Conservation (phyloP, 140 eudicot genomes). For the Senecio squalidus region DNA sequence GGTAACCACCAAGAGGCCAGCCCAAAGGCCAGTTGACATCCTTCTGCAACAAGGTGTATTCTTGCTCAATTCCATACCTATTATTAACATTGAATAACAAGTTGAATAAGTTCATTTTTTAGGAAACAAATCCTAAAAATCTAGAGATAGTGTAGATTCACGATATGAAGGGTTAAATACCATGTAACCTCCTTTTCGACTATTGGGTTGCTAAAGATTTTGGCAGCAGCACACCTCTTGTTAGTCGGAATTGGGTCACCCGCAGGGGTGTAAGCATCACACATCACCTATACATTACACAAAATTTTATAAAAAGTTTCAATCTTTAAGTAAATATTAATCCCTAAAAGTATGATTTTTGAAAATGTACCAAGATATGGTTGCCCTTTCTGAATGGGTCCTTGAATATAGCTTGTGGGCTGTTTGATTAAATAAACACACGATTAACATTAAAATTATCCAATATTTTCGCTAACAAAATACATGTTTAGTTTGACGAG, state of each 20-base stretch:
- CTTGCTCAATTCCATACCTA: conserved; percentile 59
- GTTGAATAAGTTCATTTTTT: too few relatives aligned
- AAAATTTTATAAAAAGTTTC: not conserved
- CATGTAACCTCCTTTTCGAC: conserved; percentile 75
- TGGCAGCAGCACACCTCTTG: conserved; percentile 67
- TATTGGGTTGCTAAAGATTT: conserved; percentile 69
- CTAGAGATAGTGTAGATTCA: too few relatives aligned
- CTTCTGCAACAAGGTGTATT: conserved; percentile 54
- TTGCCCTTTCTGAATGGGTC: conserved; percentile 93
- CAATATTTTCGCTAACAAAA: too few relatives aligned
- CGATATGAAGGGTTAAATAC: too few relatives aligned
- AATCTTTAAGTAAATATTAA: not conserved
- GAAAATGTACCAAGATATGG: conserved; percentile 54
- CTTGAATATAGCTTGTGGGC: conserved; percentile 84
- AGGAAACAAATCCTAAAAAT: too few relatives aligned
- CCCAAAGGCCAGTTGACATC: conserved; percentile 60
- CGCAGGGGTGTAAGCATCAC: conserved; percentile 87
- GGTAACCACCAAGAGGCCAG: conserved; percentile 64
- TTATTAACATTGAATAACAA: too few relatives aligned
- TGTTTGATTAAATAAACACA: conserved; percentile 29
- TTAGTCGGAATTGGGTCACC: conserved; percentile 92
- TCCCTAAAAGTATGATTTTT: too few relatives aligned
- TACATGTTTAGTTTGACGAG: too few relatives aligned
- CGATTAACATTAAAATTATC: not conserved
- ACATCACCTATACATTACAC: conserved; percentile 60